A percentile compares a stretch with the other conserved stretches of the same genome.
These are phyloP conservation scores for Cylindrodendrum hubeiense DNA, from an alignment of 2,329 filamentous ascomycete species.

Conservation along the genomic window DNA sequence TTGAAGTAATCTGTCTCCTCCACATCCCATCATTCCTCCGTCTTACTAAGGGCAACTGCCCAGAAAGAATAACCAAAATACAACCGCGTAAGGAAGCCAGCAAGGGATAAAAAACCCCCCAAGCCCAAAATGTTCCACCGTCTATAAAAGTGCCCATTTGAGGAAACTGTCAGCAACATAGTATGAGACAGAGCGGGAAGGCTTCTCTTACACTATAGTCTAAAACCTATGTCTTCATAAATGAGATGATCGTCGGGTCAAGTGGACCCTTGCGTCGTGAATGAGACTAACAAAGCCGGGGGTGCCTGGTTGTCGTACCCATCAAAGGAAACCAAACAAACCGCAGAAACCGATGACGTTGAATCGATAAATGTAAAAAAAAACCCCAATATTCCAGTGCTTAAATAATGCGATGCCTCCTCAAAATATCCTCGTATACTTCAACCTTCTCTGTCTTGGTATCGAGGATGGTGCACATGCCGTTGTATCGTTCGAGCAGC, in stretches of 20 bases:
- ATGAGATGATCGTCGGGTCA: background rate
- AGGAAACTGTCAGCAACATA: background rate
- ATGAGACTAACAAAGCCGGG: background rate
- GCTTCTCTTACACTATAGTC: background rate
- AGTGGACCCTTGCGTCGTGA: background rate
- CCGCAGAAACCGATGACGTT: background rate
- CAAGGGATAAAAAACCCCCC: background rate
- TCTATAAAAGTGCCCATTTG: background rate
- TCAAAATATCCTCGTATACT: conserved; percentile 51
- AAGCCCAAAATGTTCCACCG: background rate
- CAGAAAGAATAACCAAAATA: background rate
- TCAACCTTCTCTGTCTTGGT: conserved; percentile 48
- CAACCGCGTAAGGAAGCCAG: background rate
- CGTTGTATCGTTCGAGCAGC: conserved; percentile 43
- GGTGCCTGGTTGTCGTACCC: conserved; percentile 1
- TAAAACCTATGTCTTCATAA: background rate
- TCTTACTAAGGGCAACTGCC: background rate
- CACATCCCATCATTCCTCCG: background rate
- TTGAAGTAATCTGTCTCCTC: background rate
- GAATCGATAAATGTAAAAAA: background rate
- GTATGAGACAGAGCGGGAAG: background rate
- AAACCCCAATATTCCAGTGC: background rate
- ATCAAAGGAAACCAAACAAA: conserved; percentile 19
- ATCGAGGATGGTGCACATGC: conserved; percentile 46
- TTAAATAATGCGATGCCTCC: conserved; percentile 46